Base-by-base conservation (phyloP, 1,284 basidiomycete genomes). In the Irpex lacteus region DNA sequence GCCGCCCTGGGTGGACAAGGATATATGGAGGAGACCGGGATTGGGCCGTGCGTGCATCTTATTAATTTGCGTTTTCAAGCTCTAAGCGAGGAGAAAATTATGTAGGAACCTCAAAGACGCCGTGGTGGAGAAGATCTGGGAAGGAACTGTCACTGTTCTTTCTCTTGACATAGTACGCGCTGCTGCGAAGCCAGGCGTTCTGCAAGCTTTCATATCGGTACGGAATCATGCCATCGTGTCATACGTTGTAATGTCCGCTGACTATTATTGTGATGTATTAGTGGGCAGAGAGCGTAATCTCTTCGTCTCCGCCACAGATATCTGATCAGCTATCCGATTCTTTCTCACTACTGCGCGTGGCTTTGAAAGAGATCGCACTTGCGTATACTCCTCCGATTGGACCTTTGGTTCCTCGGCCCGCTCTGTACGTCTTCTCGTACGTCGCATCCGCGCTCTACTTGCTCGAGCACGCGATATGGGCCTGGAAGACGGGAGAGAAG, bases 41-140 rank as follows among this genome's bases (percentile, higher is more conserved):
- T 91, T 62, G 87, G 85, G 9, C 78, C 83, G 77, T 81, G 71
- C 60, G 83, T 78, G 7, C 21, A 56, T 59, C 34, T 21, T 44
- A 34, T 57, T 62, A 7, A 19, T 47, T 61, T 52, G 62, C 55
- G 7, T 60, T 63, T 44, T 61, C 67, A 61, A 68, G 13, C 44
- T 26, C 13, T n/a, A 26, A 26, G 26, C 26, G 26, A 26, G 18
- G 5, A 15, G 13, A 15, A 9, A 21, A 26, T 47, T 40, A 21
- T 15, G 26, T 36, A 9, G 66, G 19, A 52, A 63, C 55, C 83
- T 90, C 52, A 79, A 87, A 5, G 91, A 94, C 74, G 78, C 80
- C 2, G 73, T 89, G 5, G 92, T 93, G 5, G 90, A 94, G 76
- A 87, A 87, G 68, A 92, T 94, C 59, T 94, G 92, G 92, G 92